A percentile compares a stretch with the other conserved stretches of the same genome.
These are phyloP conservation scores for Sugiyamaella xylanicola DNA, from an alignment of 1,139 yeast genomes.

Conservation along the genomic window DNA sequence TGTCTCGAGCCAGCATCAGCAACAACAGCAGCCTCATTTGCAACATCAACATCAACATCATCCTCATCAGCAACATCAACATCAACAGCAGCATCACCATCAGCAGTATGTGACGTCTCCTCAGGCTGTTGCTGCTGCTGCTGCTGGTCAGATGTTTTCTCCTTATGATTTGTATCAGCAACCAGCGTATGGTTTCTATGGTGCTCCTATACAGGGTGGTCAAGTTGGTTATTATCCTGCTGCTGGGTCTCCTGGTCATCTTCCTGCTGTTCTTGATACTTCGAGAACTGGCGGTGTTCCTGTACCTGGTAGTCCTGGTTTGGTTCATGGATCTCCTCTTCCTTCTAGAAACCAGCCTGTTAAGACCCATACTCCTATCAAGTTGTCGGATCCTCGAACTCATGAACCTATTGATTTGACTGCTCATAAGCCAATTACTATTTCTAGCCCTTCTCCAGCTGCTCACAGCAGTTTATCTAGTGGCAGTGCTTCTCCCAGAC, in stretches of 20 bases:
- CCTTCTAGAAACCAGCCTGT: slow-evolving; percentile 21
- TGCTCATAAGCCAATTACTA: slow-evolving; percentile 17
- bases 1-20: no score
- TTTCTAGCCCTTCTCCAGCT: slow-evolving; percentile 20
- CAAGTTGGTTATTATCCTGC: background rate
- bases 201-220: background rate
- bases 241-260: slow-evolving; percentile 17
- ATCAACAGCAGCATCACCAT: slow-evolving; percentile 8
- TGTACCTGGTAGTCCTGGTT: slow-evolving; percentile 17
- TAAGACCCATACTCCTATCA: slow-evolving; percentile 34
- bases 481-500: slow-evolving; percentile 19
- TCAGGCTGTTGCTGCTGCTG: slow-evolving; percentile 19
- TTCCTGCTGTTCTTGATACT: slow-evolving; percentile 12
- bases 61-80: slow-evolving; percentile 4
- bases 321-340: slow-evolving; percentile 18
- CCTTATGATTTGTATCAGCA: slow-evolving; percentile 22
- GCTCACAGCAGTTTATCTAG: slow-evolving; percentile 22
- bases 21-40: slow-evolving; percentile 3
- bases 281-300: slow-evolving; percentile 19
- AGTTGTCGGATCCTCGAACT: slow-evolving; percentile 36
- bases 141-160: slow-evolving; percentile 17
- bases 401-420: slow-evolving; percentile 35
- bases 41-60: slow-evolving; percentile 5
- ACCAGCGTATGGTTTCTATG: slow-evolving; percentile 21
- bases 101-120: slow-evolving; percentile 13